These are phyloP conservation scores for Primulina huaijiensis DNA, from an alignment of 257 asterid species.

Conservation along the genomic window DNA sequence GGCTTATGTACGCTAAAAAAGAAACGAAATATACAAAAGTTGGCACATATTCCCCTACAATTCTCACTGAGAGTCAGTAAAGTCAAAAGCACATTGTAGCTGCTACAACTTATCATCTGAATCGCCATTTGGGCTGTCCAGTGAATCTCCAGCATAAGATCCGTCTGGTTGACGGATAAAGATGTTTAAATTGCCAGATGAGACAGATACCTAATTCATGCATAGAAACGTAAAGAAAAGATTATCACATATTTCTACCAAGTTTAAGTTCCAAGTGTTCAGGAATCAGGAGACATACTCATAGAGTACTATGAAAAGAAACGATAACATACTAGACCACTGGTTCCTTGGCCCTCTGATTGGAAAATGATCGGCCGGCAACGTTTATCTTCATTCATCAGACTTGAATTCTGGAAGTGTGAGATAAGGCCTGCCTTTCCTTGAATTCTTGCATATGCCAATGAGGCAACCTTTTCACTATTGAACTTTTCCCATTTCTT, in stretches of 20 bases:
- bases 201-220: constrained; percentile 51
- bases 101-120: constrained; percentile 41
- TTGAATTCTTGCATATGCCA: constrained; percentile 94
- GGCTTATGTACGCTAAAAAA: constrained; percentile 29
- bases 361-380: constrained; percentile 87
- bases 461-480: constrained; percentile 89
- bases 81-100: constrained; percentile 20
- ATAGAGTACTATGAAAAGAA: neutral
- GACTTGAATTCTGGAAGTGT: constrained; percentile 93
- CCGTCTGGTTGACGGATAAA: constrained; percentile 85
- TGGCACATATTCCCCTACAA: constrained; percentile 29
- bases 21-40: constrained; percentile 32
- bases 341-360: constrained; percentile 66
- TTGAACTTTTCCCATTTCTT: constrained; percentile 97
- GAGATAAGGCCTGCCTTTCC: constrained; percentile 77
- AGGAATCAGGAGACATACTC: neutral
- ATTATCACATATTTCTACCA: constrained; percentile 16
- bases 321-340: constrained; percentile 54
- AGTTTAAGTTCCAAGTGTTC: neutral
- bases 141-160: constrained; percentile 71
- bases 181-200: constrained; percentile 69
- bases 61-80: constrained; percentile 18
- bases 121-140: constrained; percentile 68
- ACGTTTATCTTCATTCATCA: constrained; percentile 92
- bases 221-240: neutral